Percentiles rank a stretch among this genome's conserved stretches.
These are phyloP conservation scores for Magnusiomyces suaveolens DNA, from an alignment of 1,139 yeast species.

Conservation along the genomic window DNA sequence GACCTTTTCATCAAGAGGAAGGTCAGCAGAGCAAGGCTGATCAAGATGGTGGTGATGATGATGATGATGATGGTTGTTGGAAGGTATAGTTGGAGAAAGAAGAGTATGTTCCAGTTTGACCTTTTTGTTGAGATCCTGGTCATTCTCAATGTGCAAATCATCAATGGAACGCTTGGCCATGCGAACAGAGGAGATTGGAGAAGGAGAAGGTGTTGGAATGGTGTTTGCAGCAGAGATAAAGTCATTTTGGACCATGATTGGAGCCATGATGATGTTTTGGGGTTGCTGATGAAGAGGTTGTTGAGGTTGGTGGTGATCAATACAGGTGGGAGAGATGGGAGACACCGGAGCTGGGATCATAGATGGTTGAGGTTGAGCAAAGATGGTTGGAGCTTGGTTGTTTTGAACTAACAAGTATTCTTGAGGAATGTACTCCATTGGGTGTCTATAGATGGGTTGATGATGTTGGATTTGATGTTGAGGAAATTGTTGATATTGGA, in stretches of 20 bases:
- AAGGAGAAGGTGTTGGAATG: constrained; percentile 5
- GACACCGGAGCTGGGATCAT: neutral
- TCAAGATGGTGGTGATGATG: neutral
- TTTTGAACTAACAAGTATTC: neutral
- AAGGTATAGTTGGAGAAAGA: neutral
- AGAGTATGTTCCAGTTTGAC: neutral
- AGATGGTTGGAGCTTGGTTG: neutral
- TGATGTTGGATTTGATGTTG: neutral
- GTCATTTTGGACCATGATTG: neutral
- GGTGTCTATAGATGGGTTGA: neutral
- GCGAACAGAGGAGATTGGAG: neutral
- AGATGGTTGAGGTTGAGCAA: neutral
- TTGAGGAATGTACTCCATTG: neutral
- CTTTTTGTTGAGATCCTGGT: neutral
- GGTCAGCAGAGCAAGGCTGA: neutral
- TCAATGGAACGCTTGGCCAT: neutral
- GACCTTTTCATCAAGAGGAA: neutral
- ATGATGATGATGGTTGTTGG: neutral
- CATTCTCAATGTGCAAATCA: neutral
- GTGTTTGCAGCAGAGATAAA: neutral
- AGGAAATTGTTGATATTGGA: too few species aligned
- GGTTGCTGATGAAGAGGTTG: neutral
- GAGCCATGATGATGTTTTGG: neutral
- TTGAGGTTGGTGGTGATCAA: neutral
- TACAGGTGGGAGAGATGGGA: neutral